Conservation (phyloP, 371 early-diverging fungal genomes). For the Massospora cicadina region DNA sequence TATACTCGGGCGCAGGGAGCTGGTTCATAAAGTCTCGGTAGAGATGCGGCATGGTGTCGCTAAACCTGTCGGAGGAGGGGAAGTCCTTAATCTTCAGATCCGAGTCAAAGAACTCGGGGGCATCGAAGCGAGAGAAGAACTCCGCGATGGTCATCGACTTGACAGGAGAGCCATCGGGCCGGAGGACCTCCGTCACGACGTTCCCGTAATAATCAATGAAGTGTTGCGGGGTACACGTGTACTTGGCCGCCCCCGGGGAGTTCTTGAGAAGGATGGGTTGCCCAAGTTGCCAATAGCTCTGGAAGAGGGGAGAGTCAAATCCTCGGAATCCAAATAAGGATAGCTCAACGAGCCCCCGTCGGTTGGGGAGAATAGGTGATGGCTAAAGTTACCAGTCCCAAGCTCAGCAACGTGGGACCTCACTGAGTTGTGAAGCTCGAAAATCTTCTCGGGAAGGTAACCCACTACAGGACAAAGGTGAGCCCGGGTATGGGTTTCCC, state of each 20-base stretch:
- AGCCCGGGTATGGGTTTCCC: constrained; percentile 6
- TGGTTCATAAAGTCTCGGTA: constrained; percentile 29
- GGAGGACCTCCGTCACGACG: background rate
- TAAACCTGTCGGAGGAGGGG: constrained; percentile 37
- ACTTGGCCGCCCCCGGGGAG: background rate
- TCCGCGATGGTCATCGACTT: background rate
- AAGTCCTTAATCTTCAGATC: constrained; percentile 30
- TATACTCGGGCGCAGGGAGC: constrained; percentile 39
- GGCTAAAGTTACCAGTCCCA: background rate
- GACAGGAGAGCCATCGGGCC: background rate
- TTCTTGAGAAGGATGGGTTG: background rate
- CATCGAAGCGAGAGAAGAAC: background rate
- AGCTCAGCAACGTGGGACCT: background rate
- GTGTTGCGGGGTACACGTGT: background rate
- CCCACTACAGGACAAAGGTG: constrained; percentile 21
- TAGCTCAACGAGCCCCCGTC: background rate
- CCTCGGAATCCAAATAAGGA: background rate
- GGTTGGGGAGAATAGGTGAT: background rate
- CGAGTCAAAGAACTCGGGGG: background rate
- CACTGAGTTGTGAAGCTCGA: constrained; percentile 11
- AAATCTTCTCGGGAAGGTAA: constrained; percentile 12
- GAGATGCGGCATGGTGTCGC: constrained; percentile 24
- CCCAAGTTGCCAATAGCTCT: background rate
- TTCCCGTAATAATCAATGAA: background rate
- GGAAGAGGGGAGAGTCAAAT: background rate